Conservation (phyloP, 306 rosid genomes). For the Gynostemma pentaphyllum region DNA sequence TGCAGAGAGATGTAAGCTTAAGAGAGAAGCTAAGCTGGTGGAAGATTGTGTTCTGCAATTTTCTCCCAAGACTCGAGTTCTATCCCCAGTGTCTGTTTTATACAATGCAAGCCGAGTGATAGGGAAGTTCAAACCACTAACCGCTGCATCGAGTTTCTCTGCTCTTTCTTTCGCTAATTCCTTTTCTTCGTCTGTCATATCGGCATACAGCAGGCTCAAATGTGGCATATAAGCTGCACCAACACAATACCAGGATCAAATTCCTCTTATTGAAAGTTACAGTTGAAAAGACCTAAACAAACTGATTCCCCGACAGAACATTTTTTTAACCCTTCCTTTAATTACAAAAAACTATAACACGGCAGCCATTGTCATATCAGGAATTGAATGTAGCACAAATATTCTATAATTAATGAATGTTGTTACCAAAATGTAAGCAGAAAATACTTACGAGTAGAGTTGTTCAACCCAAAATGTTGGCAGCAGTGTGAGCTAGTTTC, state of each 20-base stretch:
- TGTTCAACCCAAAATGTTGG: constrained; percentile 39
- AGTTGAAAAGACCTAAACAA: not conserved
- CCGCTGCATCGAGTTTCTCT: constrained; percentile 32
- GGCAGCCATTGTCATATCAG: not conserved
- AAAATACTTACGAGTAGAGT: constrained; percentile 36
- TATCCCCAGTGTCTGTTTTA: constrained; percentile 66
- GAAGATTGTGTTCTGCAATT: constrained; percentile 49
- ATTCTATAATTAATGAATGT: too few relatives aligned
- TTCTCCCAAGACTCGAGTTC: constrained; percentile 78
- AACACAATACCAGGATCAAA: not conserved
- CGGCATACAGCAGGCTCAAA: constrained; percentile 63
- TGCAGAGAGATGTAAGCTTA: too few relatives aligned
- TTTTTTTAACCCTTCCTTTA: not conserved
- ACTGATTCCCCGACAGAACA: not conserved
- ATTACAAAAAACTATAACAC: not conserved
- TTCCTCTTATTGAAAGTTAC: not conserved
- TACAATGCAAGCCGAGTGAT: constrained; percentile 58
- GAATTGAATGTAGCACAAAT: not conserved
- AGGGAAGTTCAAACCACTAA: constrained; percentile 43
- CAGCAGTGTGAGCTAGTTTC: constrained; percentile 38
- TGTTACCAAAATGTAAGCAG: constrained; percentile 6
- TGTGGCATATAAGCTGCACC: constrained; percentile 85
- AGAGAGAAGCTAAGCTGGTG: constrained; percentile 23
- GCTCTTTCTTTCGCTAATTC: constrained; percentile 45
- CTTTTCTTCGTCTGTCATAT: constrained; percentile 67